phyloP scores from a whole-genome alignment of 306 rosid genomes.

The Crotalaria pallida region DNA sequence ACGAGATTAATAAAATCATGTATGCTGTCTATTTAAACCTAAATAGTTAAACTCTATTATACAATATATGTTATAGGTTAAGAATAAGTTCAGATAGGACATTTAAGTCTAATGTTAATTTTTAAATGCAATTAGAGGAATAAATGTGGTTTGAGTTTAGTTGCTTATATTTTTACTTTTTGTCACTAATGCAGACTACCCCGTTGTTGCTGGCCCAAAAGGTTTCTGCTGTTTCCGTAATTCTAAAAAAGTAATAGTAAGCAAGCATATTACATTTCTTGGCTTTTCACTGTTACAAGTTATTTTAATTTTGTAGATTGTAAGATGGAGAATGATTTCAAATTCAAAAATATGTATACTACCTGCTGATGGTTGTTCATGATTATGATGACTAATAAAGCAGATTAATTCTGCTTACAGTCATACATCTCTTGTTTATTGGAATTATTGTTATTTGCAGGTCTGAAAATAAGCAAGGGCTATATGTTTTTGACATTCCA shows the following conservation, averaged over 20 bases:
- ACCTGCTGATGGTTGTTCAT: constrained; percentile 16
- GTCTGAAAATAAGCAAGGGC: constrained; percentile 84
- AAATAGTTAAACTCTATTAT: neutral
- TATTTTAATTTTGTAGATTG: constrained; percentile 2
- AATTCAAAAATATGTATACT: too few species aligned
- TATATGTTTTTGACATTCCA: constrained; percentile 66
- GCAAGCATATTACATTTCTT: neutral
- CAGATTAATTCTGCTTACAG: neutral
- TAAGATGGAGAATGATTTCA: constrained; percentile 10
- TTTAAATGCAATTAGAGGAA: constrained; percentile 19
- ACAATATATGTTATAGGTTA: neutral
- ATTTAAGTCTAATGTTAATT: constrained; percentile 9
- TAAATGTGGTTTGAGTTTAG: constrained; percentile 8
- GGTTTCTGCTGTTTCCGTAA: constrained; percentile 55
- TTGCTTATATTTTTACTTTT: constrained; percentile 4
- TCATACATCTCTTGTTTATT: constrained; percentile 17
- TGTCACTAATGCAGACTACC: constrained; percentile 53
- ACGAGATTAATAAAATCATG: constrained; percentile 3
- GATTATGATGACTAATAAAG: constrained; percentile 20
- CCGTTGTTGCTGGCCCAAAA: constrained; percentile 66
- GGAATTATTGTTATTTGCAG: constrained; percentile 42
- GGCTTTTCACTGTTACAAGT: neutral
- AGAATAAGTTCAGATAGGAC: neutral
- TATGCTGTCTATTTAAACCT: neutral
- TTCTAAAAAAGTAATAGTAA: constrained; percentile 56